A percentile compares a stretch with the other conserved stretches of the same genome.
phyloP scores from a whole-genome alignment of 2,329 filamentous ascomycete species.

The Phoma sp. region DNA sequence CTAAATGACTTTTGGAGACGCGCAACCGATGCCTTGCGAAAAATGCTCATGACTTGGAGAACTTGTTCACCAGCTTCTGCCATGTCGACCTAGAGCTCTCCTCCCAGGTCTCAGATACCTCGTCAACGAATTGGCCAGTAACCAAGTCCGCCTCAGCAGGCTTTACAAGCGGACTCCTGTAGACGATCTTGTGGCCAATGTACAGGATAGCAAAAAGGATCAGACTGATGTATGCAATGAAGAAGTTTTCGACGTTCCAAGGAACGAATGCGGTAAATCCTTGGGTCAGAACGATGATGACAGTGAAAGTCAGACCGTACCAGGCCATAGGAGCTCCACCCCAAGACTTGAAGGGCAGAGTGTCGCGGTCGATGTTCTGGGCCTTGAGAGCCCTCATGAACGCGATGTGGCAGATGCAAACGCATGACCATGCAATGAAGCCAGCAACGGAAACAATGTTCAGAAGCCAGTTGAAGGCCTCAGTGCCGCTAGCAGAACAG shows the following conservation, averaged over 20 bases:
- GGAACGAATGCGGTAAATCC: slow-evolving; percentile 52
- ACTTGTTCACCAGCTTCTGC: slow-evolving; percentile 39
- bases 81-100: slow-evolving; percentile 40
- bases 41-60: slow-evolving; percentile 18
- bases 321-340: slow-evolving; percentile 44
- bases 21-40: neutral
- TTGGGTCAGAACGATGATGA: slow-evolving; percentile 50
- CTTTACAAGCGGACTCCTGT: slow-evolving; percentile 49
- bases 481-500: slow-evolving; percentile 65
- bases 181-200: slow-evolving; percentile 61
- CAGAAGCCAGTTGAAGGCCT: slow-evolving; percentile 60
- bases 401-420: slow-evolving; percentile 47
- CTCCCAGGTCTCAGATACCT: slow-evolving; percentile 41
- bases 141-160: slow-evolving; percentile 52
- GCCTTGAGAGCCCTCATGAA: slow-evolving; percentile 48
- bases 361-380: slow-evolving; percentile 48
- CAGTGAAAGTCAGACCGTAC: slow-evolving; percentile 48
- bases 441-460: slow-evolving; percentile 50
- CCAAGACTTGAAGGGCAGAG: slow-evolving; percentile 47
- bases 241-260: slow-evolving; percentile 46
- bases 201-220: slow-evolving; percentile 59
- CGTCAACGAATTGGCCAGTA: slow-evolving; percentile 47
- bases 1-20: slow-evolving; percentile 20
- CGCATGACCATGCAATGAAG: slow-evolving; percentile 51
- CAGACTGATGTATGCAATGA: slow-evolving; percentile 49